Base-by-base conservation (phyloP, 768 basidiomycete genomes). In the Lentinula aciculospora region DNA sequence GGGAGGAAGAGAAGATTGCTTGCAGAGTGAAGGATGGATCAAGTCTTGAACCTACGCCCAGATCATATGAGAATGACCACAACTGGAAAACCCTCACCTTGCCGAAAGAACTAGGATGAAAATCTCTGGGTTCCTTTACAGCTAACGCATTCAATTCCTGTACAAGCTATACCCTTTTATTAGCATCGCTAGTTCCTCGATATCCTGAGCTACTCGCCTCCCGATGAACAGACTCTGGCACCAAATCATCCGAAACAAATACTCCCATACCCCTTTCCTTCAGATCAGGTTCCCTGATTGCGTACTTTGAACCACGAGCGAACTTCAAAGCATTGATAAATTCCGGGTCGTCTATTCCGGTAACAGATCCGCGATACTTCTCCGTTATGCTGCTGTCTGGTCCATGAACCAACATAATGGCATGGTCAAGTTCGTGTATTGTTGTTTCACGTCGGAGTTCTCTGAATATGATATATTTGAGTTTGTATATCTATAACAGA, bases 1-100 rank as follows among this genome's bases (percentile, higher is more conserved):
- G n/a, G n/a, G n/a, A n/a, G n/a, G n/a, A n/a, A n/a, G n/a, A n/a
- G n/a, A n/a, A n/a, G n/a, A n/a, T n/a, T n/a, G n/a, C n/a, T n/a
- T n/a, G n/a, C n/a, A 63, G 9, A 63, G 28, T 2, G 62, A 63
- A 19, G 62, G 62, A 34, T 63, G 62, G 5, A 63, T 62, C n/a
- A 63, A 25, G 31, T 63, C 61, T 60, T 63, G 62, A 3, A 63
- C 62, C 51, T 53, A 17, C 3, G 8, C 1, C 25, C 46, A 29
- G 7, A 0, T 10, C 44, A 49, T 7, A 34, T 23, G 19, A 17
- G 13, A 23, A 6, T 17, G 39, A 4, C 19, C 12, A 15, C 21
- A 15, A 23, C 25, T 10, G 44, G 44, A 25, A 10, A 37, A 2
- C 7, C 10, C 0, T 23, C 27, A 61, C 62, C 39, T 59, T 61